These are phyloP conservation scores for Periconia macrospinosa DNA, from an alignment of 2,329 filamentous ascomycete genomes.

Conservation along the genomic window DNA sequence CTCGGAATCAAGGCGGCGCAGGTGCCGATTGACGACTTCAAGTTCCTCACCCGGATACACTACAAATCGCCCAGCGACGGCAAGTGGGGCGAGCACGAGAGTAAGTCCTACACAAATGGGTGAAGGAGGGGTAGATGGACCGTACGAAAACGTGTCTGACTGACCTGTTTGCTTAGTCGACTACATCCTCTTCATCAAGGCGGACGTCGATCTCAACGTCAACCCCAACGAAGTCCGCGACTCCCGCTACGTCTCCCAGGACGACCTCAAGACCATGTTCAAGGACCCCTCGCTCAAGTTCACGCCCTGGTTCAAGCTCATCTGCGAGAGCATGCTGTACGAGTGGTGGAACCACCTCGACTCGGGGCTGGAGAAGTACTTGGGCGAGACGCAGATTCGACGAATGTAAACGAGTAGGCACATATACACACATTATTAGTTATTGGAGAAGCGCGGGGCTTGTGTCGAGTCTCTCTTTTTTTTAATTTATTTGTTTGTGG, in stretches of 20 bases:
- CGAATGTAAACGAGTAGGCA: constrained; percentile 63
- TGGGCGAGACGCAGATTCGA: constrained; percentile 82
- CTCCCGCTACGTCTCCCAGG: constrained; percentile 78
- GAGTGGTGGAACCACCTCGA: constrained; percentile 95
- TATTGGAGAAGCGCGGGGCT: too few relatives aligned
- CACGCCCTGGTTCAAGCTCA: constrained; percentile 99
- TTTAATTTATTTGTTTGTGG: too few relatives aligned
- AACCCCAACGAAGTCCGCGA: constrained; percentile 90
- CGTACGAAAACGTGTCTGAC: constrained; percentile 21
- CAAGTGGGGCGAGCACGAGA: constrained; percentile 98
- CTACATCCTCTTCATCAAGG: constrained; percentile 94
- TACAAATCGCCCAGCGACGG: constrained; percentile 97
- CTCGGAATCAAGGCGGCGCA: constrained; percentile 87
- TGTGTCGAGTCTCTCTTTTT: too few relatives aligned
- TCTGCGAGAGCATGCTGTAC: constrained; percentile 96
- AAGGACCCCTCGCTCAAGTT: constrained; percentile 78
- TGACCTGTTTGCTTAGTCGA: constrained; percentile 65
- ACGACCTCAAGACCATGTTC: constrained; percentile 84
- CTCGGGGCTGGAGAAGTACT: constrained; percentile 78
- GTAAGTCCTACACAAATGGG: constrained; percentile 59
- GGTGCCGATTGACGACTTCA: constrained; percentile 88
- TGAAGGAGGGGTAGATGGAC: neutral
- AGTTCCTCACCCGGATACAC: constrained; percentile 94
- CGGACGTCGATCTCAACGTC: constrained; percentile 78
- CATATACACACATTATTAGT: too few relatives aligned